Conservation (phyloP, 1,284 basidiomycete species). For the Pseudozyma thailandica region DNA sequence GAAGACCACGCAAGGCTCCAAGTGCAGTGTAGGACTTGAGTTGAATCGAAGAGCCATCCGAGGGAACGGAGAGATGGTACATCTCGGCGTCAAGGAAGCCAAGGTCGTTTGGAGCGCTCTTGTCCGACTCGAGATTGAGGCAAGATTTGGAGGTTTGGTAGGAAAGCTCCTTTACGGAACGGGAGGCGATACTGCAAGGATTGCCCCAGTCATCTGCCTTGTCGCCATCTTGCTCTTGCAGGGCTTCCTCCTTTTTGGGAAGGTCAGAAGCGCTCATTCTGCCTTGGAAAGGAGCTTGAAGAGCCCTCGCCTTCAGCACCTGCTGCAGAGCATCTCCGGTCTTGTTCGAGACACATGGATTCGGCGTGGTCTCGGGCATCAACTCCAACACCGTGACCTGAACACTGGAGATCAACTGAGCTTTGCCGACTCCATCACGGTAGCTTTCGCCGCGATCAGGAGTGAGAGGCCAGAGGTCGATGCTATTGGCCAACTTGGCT, state of each 20-base stretch:
- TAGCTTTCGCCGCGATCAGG: conserved; percentile 72
- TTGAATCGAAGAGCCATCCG: conserved; percentile 74
- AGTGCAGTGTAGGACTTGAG: conserved; percentile 79
- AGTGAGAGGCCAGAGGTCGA: conserved; percentile 72
- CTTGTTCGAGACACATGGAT: conserved; percentile 15
- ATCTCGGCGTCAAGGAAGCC: conserved; percentile 70
- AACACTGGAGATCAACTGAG: conserved; percentile 47
- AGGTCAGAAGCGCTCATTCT: conserved; percentile 3
- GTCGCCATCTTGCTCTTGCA: not conserved
- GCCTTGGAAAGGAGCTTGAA: conserved; percentile 18
- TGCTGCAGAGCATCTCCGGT: not conserved
- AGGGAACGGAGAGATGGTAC: conserved; percentile 76
- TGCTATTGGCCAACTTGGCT: conserved; percentile 59
- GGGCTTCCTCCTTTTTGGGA: not conserved
- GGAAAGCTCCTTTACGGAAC: conserved; percentile 19
- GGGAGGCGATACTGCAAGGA: conserved; percentile 24
- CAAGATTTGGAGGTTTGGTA: conserved; percentile 13
- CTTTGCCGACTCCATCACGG: conserved; percentile 63
- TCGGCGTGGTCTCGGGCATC: conserved; percentile 24
- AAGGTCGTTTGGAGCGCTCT: conserved; percentile 19
- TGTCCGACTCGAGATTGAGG: conserved; percentile 26
- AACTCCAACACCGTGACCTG: conserved; percentile 42
- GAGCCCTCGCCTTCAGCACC: not conserved
- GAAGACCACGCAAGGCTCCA: conserved; percentile 81
- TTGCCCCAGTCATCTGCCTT: conserved; percentile 14